Evolutionary conservation across 805 yeast species (phyloP).

Genomic region (Starmerella scarabaei): DNA sequence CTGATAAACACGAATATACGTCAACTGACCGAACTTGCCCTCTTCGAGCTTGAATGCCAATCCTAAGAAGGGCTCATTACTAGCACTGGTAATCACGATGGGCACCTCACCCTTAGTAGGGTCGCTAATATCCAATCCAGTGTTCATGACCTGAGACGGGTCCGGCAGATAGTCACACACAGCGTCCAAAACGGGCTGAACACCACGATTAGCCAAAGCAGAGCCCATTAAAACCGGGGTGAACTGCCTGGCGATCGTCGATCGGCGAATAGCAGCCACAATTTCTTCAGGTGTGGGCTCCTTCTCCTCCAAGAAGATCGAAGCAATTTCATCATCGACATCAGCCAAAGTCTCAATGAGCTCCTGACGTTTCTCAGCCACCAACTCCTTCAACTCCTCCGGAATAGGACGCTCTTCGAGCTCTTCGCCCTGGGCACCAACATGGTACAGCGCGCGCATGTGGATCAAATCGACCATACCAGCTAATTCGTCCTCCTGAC

Average conservation of each 20-base stretch:
- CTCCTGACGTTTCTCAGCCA: conserved; percentile 75
- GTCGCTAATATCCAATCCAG: conserved; percentile 60
- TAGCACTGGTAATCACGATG: conserved; percentile 60
- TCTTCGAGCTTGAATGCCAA: conserved; percentile 98
- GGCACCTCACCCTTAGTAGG: conserved; percentile 42
- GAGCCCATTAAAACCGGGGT: conserved; percentile 99
- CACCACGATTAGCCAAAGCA: conserved; percentile 90
- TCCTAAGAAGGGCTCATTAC: conserved; percentile 75
- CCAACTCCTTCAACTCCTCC: conserved; percentile 62
- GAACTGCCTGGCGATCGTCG: conserved; percentile 89
- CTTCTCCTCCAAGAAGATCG: conserved; percentile 75
- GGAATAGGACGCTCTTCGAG: conserved; percentile 60
- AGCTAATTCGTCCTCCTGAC: conserved; percentile 67
- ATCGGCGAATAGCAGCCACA: conserved; percentile 77
- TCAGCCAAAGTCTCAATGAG: conserved; percentile 93
- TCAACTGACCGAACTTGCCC: conserved; percentile 94
- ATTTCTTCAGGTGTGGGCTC: conserved; percentile 79
- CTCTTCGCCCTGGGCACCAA: conserved; percentile 67
- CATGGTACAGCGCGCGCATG: conserved; percentile 75
- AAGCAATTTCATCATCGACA: conserved; percentile 95
- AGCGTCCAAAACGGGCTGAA: conserved; percentile 91
- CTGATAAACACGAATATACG: conserved; percentile 93
- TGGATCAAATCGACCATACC: conserved; percentile 91
- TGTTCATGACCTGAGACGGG: conserved; percentile 85
- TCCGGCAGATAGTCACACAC: conserved; percentile 92